Evolutionary conservation across 495 filamentous ascomycete species (phyloP), one percentile per base, ranked within the genome.

Genomic region (Neurospora intermedia): DNA sequence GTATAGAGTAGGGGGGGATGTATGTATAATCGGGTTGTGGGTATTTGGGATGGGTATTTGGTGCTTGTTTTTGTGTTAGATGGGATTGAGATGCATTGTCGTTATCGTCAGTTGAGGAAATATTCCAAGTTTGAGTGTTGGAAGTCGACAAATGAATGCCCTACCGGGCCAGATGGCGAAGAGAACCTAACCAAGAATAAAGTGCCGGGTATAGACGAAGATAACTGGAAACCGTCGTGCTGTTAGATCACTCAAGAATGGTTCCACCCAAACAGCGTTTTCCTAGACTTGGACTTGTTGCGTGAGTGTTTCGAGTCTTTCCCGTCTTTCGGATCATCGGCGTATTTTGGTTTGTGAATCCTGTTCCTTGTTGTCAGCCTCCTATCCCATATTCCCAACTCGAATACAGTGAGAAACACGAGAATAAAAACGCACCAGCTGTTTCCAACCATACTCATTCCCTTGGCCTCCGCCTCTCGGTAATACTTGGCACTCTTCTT

Each of bases 381-480:
- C 6, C 15, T 27, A 23, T 18, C 31, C 0, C 35, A 48, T 11
- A n/a, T 20, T 5, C 43, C 3, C 43, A 20, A 9, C 18, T 20
- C 18, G 43, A n/a, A 13, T 1, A 1, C 7, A 4, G 1, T 27
- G 3, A 27, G 6, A 0, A 15, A 1, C 40, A 2, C 45, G 11
- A 38, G n/a, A 15, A n/a, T 38, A 45, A 35, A 35, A 70, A 86
- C 92, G 71, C 86, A 97, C 96, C 96, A 99, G 84, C 92, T 96
- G 81, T 98, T 98, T 46, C 96, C 96, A 66, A 97, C 91, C 94
- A 99, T 98, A 79, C 89, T 96, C 86, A 97, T 93, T 16, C 96
- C 96, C 84, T 94, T 95, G 38, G 89, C 89, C 80, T 97, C 96
- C 0, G 96, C 96, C 85, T 90, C 85, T 3, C 96, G 89, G 78